A percentile compares a stretch with the other conserved stretches of the same genome.
Evolutionary conservation across 805 yeast genomes (phyloP).

Genomic region (Nakazawaea siamensis): DNA sequence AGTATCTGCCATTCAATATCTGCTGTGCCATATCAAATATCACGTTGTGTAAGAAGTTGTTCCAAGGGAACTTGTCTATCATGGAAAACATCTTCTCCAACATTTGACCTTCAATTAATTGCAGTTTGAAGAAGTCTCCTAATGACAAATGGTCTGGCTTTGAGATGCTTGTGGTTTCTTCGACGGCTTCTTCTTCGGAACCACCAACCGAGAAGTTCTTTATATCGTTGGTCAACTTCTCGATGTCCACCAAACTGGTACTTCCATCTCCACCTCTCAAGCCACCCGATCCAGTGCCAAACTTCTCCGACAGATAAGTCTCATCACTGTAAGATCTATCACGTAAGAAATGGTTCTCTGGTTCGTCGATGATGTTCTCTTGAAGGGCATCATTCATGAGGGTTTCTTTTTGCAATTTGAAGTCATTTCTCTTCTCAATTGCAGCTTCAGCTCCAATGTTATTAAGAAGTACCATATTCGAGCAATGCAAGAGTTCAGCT

Average conservation of each 20-base stretch:
- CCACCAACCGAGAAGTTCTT: slow-evolving; percentile 3
- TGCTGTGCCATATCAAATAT: slow-evolving; percentile 95
- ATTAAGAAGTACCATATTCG: slow-evolving; percentile 88
- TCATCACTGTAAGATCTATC: slow-evolving; percentile 5
- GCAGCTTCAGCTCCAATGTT: slow-evolving; percentile 62
- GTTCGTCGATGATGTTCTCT: slow-evolving; percentile 18
- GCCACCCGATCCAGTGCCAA: slow-evolving; percentile 5
- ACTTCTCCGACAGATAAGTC: slow-evolving; percentile 4
- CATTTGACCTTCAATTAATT: slow-evolving; percentile 62
- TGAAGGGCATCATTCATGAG: slow-evolving; percentile 26
- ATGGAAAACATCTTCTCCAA: slow-evolving; percentile 55
- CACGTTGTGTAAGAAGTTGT: slow-evolving; percentile 93
- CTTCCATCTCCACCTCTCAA: slow-evolving; percentile 21
- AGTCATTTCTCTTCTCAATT: slow-evolving; percentile 60
- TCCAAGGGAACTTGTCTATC: slow-evolving; percentile 87
- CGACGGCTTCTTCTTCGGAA: slow-evolving; percentile 10
- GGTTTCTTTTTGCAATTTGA: slow-evolving; percentile 47
- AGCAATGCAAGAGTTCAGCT: slow-evolving; percentile 91
- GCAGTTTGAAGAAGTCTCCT: slow-evolving; percentile 81
- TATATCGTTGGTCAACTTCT: slow-evolving; percentile 29
- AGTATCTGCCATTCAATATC: slow-evolving; percentile 64
- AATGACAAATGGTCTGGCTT: slow-evolving; percentile 29
- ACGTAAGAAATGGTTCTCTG: slow-evolving; percentile 10
- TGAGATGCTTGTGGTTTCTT: slow-evolving; percentile 18
- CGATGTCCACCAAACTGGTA: slow-evolving; percentile 18